Conservation (phyloP, 148 eudicot species). For the Chenopodium album region DNA sequence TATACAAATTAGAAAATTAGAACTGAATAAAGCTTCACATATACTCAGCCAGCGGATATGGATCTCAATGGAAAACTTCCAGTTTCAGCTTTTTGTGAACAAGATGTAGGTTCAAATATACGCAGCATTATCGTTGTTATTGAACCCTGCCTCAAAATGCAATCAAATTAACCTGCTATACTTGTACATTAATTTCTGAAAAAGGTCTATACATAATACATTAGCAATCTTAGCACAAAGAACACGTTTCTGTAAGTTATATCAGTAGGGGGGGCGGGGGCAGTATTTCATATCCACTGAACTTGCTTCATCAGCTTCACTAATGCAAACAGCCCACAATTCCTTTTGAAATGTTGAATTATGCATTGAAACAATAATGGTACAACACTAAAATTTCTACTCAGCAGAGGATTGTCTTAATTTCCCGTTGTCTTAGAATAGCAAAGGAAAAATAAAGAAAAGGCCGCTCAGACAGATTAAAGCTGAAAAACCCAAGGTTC, state of each 20-base stretch:
- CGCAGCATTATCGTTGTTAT: too few species aligned
- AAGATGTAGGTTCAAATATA: too few species aligned
- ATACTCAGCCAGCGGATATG: too few species aligned
- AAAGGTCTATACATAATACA: constrained; percentile 6
- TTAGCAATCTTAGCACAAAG: background rate
- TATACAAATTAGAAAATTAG: too few species aligned
- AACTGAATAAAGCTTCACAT: too few species aligned
- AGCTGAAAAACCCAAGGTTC: constrained; percentile 9
- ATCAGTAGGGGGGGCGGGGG: background rate
- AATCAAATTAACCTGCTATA: background rate
- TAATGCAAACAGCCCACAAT: constrained; percentile 9
- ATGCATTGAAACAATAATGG: constrained; percentile 25
- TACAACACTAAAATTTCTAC: constrained; percentile 30
- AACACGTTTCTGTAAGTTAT: background rate
- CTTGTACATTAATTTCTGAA: constrained; percentile 4
- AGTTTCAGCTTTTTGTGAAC: background rate
- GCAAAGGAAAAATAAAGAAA: constrained; percentile 14
- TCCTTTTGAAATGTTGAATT: constrained; percentile 12
- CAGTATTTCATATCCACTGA: background rate
- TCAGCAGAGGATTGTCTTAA: constrained; percentile 20
- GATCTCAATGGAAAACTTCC: background rate
- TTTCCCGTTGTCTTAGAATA: constrained; percentile 25
- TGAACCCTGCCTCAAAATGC: background rate
- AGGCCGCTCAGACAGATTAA: background rate
- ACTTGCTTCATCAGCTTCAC: constrained; percentile 14